Base-by-base conservation (phyloP, 176 grass and related monocot genomes). In the Eragrostis curvula region DNA sequence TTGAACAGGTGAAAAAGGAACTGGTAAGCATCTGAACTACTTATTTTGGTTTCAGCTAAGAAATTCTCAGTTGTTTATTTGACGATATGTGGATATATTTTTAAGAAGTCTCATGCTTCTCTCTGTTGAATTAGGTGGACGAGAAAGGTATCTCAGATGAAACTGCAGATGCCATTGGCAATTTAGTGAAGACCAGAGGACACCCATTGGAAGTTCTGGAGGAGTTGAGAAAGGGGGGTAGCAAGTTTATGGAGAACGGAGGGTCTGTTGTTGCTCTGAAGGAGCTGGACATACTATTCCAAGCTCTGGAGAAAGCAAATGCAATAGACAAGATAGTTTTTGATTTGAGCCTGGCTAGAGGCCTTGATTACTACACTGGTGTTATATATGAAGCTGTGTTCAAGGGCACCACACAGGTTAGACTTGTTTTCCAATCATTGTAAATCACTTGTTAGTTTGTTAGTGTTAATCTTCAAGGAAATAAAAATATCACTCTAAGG, bases 361-460 rank as follows among this genome's bases (percentile, higher is more conserved):
- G 93, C 59, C 93, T 99, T 46, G 93, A 99, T 82, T 99, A 99
- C 73, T 99, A 96, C 66, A 99, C 93, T n/a, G 97, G 97, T 48
- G 97, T 99, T 50, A 96, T 99, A 83, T 99, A 91, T 66, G 97
- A 99, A 86, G 97, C 97, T 62, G 91, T 99, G 78, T 94, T 99
- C 83, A 94, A 99, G 87, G 93, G 91, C n/a, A 36, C 87, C 23
- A 87, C 91, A 47, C 97, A 99, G 93, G 93, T 99, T 44, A 68
- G 77, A 3, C 40, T 77, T 46, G 7, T 74, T 74, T 41, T 20
- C 78, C 36, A 57, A 57, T 71, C 28, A 66, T 15, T 60, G 43
- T 6, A 47, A 50, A 25, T 74, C 25, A 25, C 43, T 23, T 46
- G 28, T 77, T 52, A 50, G 41, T 43, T 70, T 12, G 6, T 44